These are phyloP conservation scores for Diversispora epigaea DNA, from an alignment of 192 early-diverging fungal species.

Conservation along the genomic window DNA sequence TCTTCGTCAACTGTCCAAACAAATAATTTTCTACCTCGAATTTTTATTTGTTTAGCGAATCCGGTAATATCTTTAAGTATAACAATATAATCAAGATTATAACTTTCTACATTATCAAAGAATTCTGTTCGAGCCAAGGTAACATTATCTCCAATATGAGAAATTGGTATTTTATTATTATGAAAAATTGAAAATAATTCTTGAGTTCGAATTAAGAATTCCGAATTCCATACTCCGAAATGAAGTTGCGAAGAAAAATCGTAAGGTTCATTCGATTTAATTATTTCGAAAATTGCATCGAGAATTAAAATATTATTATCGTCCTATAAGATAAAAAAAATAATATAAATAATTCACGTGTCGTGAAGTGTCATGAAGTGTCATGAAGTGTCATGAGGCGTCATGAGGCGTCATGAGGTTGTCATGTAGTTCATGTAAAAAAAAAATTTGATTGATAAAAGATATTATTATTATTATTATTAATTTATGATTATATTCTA, in stretches of 20 bases:
- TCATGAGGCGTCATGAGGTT: too few species aligned
- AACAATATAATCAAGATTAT: conserved; percentile 38
- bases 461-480: too few species aligned
- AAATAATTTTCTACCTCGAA: conserved; percentile 37
- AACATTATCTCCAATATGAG: conserved; percentile 42
- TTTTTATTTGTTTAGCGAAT: conserved; percentile 37
- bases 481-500: too few species aligned
- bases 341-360: not conserved
- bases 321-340: conserved; percentile 28
- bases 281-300: conserved; percentile 30
- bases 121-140: conserved; percentile 35
- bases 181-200: conserved; percentile 29
- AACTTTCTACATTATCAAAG: conserved; percentile 35
- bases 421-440: not conserved
- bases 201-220: conserved; percentile 33
- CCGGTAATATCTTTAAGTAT: conserved; percentile 32
- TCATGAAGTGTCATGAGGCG: too few species aligned
- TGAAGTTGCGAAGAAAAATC: conserved; percentile 39
- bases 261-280: conserved; percentile 27
- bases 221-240: conserved; percentile 44
- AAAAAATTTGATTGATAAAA: not conserved
- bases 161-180: conserved; percentile 27
- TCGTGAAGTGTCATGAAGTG: not conserved
- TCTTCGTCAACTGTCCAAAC: conserved; percentile 46
- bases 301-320: conserved; percentile 42